Conservation (phyloP, 2,329 filamentous ascomycete species). For the Neurospora crassa region DNA sequence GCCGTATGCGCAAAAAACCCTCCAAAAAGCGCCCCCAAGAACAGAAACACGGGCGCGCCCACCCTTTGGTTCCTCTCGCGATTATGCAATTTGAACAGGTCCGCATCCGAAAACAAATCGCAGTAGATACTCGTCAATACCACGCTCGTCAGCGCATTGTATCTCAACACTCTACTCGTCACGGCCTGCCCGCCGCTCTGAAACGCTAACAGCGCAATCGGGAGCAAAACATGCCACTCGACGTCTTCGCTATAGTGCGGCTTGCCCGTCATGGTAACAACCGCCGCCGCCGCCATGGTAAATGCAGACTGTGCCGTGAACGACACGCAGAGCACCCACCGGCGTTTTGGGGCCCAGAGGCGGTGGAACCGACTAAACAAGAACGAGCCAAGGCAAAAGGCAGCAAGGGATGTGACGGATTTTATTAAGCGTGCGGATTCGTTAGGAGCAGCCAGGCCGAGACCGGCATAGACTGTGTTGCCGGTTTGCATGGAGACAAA, state of each 20-base stretch:
- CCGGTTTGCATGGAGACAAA: conserved; percentile 82
- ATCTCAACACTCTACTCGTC: conserved; percentile 59
- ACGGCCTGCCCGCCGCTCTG: conserved; percentile 72
- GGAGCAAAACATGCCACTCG: conserved; percentile 52
- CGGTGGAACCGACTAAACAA: conserved; percentile 62
- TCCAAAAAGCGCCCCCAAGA: conserved; percentile 40
- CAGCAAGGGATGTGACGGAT: conserved; percentile 58
- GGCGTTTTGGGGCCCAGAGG: conserved; percentile 42
- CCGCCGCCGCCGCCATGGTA: conserved; percentile 37
- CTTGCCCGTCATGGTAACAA: conserved; percentile 36
- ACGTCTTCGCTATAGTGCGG: conserved; percentile 32
- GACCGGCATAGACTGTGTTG: conserved; percentile 71
- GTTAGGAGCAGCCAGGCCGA: conserved; percentile 54
- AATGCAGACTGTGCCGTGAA: conserved; percentile 44
- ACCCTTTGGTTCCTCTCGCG: conserved; percentile 41
- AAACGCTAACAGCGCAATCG: conserved; percentile 62
- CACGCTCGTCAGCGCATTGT: conserved; percentile 64
- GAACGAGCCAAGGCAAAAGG: conserved; percentile 64
- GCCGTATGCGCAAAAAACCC: conserved; percentile 39
- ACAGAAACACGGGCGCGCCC: conserved; percentile 38
- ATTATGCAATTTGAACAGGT: conserved; percentile 35
- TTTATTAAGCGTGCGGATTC: conserved; percentile 57
- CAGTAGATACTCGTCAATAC: conserved; percentile 77
- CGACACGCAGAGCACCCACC: conserved; percentile 55
- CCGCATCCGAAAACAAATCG: conserved; percentile 61